A percentile compares a stretch with the other conserved stretches of the same genome.
phyloP scores from a whole-genome alignment of 78 protist genomes.

The Cyanophora paradoxa region DNA sequence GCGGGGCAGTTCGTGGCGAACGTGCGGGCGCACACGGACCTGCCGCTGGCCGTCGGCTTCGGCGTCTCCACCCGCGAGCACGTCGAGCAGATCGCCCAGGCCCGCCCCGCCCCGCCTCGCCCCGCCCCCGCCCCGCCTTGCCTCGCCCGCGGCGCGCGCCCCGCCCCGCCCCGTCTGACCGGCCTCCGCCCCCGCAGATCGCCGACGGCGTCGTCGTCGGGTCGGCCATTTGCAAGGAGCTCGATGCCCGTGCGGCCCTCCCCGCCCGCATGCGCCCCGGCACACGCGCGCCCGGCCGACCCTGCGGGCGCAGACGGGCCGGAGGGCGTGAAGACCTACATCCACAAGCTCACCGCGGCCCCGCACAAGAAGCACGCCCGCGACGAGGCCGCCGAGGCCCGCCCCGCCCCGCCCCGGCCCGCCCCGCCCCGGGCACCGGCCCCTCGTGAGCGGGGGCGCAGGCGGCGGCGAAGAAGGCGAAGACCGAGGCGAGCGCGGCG shows the following conservation, averaged over 20 bases:
- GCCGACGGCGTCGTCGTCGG: constrained; percentile 63
- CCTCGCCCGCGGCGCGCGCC: no score
- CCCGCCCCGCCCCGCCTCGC: no score
- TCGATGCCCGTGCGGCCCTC: not conserved
- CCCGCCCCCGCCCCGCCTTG: no score
- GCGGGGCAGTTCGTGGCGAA: constrained; percentile 14
- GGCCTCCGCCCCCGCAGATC: no score
- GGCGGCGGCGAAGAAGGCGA: not conserved
- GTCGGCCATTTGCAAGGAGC: constrained; percentile 33
- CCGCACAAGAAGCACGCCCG: not conserved
- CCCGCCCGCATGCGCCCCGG: no score
- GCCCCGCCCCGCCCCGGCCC: no score
- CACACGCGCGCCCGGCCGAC: not conserved
- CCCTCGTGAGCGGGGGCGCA: no score
- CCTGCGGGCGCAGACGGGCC: not conserved
- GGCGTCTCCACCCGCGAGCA: constrained; percentile 55
- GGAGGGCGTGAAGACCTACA: not conserved
- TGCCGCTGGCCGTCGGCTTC: constrained; percentile 62
- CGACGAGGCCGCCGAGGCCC: not conserved
- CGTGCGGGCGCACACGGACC: constrained; percentile 7
- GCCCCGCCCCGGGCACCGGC: no score
- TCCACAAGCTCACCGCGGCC: not conserved
- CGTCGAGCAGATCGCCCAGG: constrained; percentile 7
- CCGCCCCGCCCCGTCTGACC: no score
- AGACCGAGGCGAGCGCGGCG: not conserved